These are phyloP conservation scores for Collybia nuda DNA, from an alignment of 768 basidiomycete species.

Conservation along the genomic window DNA sequence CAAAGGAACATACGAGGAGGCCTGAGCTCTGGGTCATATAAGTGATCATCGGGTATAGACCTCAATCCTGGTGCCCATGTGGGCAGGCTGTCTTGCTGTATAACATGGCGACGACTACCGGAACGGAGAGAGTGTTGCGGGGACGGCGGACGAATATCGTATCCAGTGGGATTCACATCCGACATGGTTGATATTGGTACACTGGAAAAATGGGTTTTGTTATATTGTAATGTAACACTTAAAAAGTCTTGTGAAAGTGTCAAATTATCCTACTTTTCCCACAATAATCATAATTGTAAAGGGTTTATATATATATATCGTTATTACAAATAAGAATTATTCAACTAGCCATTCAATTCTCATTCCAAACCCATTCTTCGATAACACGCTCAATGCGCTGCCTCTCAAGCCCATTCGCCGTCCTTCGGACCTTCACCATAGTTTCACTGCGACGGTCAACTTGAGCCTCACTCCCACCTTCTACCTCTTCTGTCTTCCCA, in stretches of 20 bases:
- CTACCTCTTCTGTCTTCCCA: slow-evolving; percentile 28
- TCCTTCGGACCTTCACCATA: slow-evolving; percentile 58
- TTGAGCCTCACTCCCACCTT: slow-evolving; percentile 34
- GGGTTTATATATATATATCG: slow-evolving; percentile 11
- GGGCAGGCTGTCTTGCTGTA: slow-evolving; percentile 10
- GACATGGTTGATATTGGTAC: slow-evolving; percentile 22
- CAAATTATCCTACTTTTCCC: background rate
- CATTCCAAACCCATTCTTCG: slow-evolving; percentile 66
- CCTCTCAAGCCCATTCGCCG: slow-evolving; percentile 58
- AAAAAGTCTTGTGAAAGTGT: too few species aligned
- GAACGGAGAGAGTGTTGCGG: slow-evolving; percentile 11
- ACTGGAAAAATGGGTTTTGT: too few species aligned
- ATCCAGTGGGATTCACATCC: slow-evolving; percentile 23
- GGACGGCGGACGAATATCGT: slow-evolving; percentile 21
- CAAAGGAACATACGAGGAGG: slow-evolving; percentile 15
- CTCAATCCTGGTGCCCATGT: slow-evolving; percentile 13
- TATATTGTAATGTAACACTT: too few species aligned
- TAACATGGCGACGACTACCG: slow-evolving; percentile 11
- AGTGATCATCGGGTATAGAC: slow-evolving; percentile 16
- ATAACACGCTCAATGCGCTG: slow-evolving; percentile 68
- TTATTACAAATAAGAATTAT: slow-evolving; percentile 5
- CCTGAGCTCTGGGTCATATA: slow-evolving; percentile 13
- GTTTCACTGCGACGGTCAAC: slow-evolving; percentile 46
- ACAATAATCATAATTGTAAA: background rate
- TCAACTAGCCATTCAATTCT: background rate